Evolutionary conservation across 345 rosid species (phyloP).

Genomic region (Erysimum cheiranthoides): DNA sequence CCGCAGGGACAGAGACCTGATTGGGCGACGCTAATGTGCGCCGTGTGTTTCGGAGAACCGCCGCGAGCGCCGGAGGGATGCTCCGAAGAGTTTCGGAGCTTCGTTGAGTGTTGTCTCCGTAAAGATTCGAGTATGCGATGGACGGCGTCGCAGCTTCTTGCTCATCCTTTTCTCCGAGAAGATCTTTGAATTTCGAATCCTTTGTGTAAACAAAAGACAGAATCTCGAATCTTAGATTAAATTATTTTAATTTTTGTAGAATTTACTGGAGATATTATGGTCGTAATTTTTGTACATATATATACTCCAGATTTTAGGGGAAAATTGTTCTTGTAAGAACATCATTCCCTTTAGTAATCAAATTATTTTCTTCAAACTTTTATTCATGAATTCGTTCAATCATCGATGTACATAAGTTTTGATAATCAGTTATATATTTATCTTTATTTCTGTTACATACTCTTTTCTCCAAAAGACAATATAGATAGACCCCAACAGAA

Average conservation of each 20-base stretch:
- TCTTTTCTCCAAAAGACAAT: neutral
- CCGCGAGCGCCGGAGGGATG: conserved; percentile 63
- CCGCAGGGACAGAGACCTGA: conserved; percentile 79
- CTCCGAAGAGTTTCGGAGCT: conserved; percentile 72
- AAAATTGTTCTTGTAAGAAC: neutral
- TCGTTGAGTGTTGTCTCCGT: conserved; percentile 75
- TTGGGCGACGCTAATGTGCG: conserved; percentile 92
- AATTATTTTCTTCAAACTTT: conserved; percentile 16
- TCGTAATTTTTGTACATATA: conserved; percentile 13
- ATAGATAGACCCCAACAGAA: neutral
- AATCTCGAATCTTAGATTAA: neutral
- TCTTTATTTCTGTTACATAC: too few relatives aligned
- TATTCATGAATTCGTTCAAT: neutral
- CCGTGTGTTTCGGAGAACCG: conserved; percentile 87
- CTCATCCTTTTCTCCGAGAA: conserved; percentile 66
- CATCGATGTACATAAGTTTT: neutral
- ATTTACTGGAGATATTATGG: conserved; percentile 6
- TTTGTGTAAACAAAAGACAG: neutral
- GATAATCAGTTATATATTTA: neutral
- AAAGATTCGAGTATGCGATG: conserved; percentile 78
- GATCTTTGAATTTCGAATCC: conserved; percentile 35
- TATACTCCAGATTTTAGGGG: conserved; percentile 6
- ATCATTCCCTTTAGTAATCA: neutral
- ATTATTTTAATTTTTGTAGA: conserved; percentile 27
- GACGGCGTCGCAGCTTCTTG: conserved; percentile 70